Base-by-base conservation (phyloP, 2,329 filamentous ascomycete species). In the Ascochyta koolunga region DNA sequence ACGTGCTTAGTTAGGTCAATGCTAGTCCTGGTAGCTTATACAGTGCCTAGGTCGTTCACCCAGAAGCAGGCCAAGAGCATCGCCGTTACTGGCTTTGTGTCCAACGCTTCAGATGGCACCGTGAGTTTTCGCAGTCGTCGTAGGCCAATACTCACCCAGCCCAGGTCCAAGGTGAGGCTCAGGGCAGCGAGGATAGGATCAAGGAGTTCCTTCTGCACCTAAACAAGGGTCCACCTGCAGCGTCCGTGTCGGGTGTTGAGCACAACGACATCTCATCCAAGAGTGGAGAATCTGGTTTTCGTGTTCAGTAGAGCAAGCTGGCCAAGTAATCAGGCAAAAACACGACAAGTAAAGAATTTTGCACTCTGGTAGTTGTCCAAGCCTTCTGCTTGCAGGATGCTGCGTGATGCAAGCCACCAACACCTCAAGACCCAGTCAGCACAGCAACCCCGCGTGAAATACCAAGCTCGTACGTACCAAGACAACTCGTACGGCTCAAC, bases 131-230 rank as follows among this genome's bases (percentile, higher is more conserved):
- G 9, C 7, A 27, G 29, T 31, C 11, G 6, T 22, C 10, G 3
- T 31, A 8, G 13, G 18, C 2, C 9, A 15, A 27, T 35, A 33
- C 58, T 70, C 31, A 68, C 29, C 19, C 27, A 24, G 2, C 10
- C 4, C 61, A 96, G 91, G 93, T 98, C 40, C 86, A 91, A 69
- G 93, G 93, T 22, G 93, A 97, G 77, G 92, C 88, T 5, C 93
- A 98, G 72, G 93, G 91, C 25, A 80, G 83, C 2, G 81, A 86
- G 1, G 82, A 85, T 0, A 76, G 82, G 2, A 72, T 98, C 22
- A 76, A 86, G 46, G 83, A 86, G 50, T 89, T 97, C 61, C 77
- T 96, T 31, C 85, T 88, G 62, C 86, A 91, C 58, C 78, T 97
- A 40, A 83, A 91, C 66, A 82, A 85, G 46, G 93, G 93, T 0